These are phyloP conservation scores for Calocybe cyanea DNA, from an alignment of 768 basidiomycete genomes.

Conservation along the genomic window DNA sequence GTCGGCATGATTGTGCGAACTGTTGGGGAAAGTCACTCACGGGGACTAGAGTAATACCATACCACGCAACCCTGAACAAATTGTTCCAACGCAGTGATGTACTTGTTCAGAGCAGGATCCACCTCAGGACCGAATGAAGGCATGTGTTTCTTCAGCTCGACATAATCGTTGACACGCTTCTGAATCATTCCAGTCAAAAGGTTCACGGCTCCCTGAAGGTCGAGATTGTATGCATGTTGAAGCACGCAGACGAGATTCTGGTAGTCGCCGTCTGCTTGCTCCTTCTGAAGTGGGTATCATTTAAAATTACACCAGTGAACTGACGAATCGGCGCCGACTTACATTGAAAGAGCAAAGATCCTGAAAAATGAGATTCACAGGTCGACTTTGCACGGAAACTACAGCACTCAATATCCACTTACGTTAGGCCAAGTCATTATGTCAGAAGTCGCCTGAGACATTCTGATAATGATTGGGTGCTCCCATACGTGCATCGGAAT, in stretches of 20 bases:
- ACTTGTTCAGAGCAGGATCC: slow-evolving; percentile 3
- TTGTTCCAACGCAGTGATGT: neutral
- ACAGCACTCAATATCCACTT: neutral
- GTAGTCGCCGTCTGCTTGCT: slow-evolving; percentile 25
- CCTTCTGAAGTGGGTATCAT: slow-evolving; percentile 17
- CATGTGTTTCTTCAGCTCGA: slow-evolving; percentile 16
- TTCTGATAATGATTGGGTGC: slow-evolving; percentile 12
- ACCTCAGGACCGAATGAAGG: slow-evolving; percentile 21
- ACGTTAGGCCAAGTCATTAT: slow-evolving; percentile 23
- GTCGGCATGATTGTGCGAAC: neutral
- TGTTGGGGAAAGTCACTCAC: slow-evolving; percentile 3
- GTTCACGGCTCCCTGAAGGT: slow-evolving; percentile 23
- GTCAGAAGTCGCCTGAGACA: slow-evolving; percentile 18
- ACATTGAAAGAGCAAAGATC: slow-evolving; percentile 8
- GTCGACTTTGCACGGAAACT: neutral
- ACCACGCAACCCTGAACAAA: neutral
- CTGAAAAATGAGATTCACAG: neutral
- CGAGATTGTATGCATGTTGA: slow-evolving; percentile 19
- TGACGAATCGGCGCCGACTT: neutral
- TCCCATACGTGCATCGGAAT: slow-evolving; percentile 16
- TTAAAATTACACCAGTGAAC: neutral
- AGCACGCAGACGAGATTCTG: slow-evolving; percentile 24
- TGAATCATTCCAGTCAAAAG: slow-evolving; percentile 19
- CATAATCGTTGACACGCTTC: slow-evolving; percentile 18
- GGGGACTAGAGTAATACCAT: slow-evolving; percentile 6